phyloP scores from a whole-genome alignment of 495 filamentous ascomycete species.

The Terfezia boudieri region DNA sequence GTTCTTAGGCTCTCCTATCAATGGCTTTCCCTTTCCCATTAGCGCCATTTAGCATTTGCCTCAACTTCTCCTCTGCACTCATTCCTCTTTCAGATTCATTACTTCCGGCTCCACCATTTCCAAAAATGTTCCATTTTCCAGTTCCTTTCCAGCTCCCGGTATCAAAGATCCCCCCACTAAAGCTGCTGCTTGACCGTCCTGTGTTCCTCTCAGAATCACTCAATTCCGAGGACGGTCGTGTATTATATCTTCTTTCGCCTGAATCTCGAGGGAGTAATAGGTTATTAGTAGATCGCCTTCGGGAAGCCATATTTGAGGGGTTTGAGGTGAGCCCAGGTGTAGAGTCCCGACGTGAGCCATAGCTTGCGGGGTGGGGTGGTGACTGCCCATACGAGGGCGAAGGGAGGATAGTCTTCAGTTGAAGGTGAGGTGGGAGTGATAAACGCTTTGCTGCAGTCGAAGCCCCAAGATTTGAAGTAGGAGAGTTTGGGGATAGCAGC shows the following conservation, averaged over 20 bases:
- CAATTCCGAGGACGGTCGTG: too few relatives aligned
- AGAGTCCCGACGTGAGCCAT: too few relatives aligned
- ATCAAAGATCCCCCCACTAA: not conserved
- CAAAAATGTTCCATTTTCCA: not conserved
- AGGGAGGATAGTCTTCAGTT: constrained; percentile 15
- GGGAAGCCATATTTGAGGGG: not conserved
- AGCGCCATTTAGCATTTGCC: not conserved
- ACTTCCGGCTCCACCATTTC: not conserved
- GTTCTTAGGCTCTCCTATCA: not conserved
- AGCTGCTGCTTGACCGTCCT: not conserved
- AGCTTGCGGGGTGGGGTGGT: not conserved
- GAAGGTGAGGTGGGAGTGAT: constrained; percentile 10
- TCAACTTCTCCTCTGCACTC: not conserved
- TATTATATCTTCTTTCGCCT: not conserved
- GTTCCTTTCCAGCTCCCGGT: not conserved
- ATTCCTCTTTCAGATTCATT: not conserved
- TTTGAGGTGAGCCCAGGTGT: too few relatives aligned
- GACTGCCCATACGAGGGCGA: constrained; percentile 1
- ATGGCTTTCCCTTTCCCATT: not conserved
- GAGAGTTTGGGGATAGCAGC: not conserved
- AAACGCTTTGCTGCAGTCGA: not conserved
- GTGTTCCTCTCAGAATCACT: too few relatives aligned
- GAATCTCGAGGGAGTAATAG: not conserved
- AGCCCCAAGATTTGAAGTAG: not conserved
- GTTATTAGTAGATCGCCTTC: not conserved